Base-by-base conservation (phyloP, 1,284 basidiomycete species). In the Exobasidium cylindrosporum region DNA sequence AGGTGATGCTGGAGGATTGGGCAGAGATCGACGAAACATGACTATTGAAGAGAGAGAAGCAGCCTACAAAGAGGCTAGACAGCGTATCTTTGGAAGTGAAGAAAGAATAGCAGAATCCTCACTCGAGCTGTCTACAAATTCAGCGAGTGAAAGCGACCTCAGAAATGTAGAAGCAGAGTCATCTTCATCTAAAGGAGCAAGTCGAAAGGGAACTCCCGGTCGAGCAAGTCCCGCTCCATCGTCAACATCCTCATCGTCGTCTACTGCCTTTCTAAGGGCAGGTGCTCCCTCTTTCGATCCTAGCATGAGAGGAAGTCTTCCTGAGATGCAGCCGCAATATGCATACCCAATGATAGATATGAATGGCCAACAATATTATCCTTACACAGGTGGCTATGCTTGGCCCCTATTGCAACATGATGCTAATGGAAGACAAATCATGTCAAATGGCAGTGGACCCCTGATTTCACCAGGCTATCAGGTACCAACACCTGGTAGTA, bases 41-140 rank as follows among this genome's bases (percentile, higher is more conserved):
- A 75, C 73, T 1, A 68, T 75, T n/a, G 68, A 73, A 55, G 73
- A 75, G 57, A 50, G 71, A 26, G 72, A 73, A 49, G 70, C 69
- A 21, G 65, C 69, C 3, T 75, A 75, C 65, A 66, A 63, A 57
- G 72, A 69, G n/a, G 73, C 73, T 2, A 59, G 73, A 13, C 65
- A 68, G 5, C 61, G 73, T 29, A 75, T 75, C 61, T 75, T 75
- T 63, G 72, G 70, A 26, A 50, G 21, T 4, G 66, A 32, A 11
- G 60, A 55, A 11, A 29, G 10, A 31, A 50, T 7, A 10, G 47
- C 21, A 7, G 47, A 50, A 10, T 7, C 47, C 47, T 40, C 35
- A 10, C 10, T 7, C 10, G 35, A 40, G 10, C 35, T 17, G 10
- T 40, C 35, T 40, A 40, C 35, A 17, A 40, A 7, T 40, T 17